Conservation (phyloP, 106 monocot genomes). For the Allium cepa region DNA sequence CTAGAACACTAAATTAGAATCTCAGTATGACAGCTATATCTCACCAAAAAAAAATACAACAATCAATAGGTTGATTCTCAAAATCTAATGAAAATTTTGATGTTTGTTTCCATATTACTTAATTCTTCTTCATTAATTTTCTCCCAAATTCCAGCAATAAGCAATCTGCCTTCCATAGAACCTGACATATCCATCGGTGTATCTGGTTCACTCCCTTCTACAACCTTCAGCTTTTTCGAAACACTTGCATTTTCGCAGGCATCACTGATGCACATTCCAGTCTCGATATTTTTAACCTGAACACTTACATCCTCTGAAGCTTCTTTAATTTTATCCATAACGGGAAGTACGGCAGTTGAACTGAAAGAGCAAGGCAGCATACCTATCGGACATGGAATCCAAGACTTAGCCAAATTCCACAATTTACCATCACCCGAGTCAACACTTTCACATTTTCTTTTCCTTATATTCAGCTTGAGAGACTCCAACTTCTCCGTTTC, state of each 20-base stretch:
- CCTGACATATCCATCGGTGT: not conserved
- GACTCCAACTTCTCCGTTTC: conserved; percentile 36
- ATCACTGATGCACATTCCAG: not conserved
- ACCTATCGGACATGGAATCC: conserved; percentile 73
- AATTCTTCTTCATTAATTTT: conserved; percentile 63
- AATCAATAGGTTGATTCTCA: no score
- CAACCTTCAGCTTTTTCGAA: conserved; percentile 22
- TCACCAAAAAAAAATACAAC: no score
- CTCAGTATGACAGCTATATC: no score
- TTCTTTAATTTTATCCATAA: conserved; percentile 22
- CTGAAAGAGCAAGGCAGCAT: conserved; percentile 70
- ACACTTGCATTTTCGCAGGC: conserved; percentile 2
- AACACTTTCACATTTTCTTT: conserved; percentile 1
- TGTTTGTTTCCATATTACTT: conserved; percentile 28
- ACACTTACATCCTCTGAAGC: not conserved
- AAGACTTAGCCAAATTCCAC: conserved; percentile 64
- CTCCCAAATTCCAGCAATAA: conserved; percentile 66
- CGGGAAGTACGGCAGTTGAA: conserved; percentile 44
- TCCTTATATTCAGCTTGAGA: conserved; percentile 22
- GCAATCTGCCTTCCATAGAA: conserved; percentile 46
- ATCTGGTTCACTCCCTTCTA: conserved; percentile 5
- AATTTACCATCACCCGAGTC: not conserved
- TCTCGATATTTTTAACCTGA: not conserved
- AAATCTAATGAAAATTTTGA: conserved; percentile 35
- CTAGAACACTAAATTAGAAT: no score